Evolutionary conservation across 257 asterid species (phyloP).

Genomic region (Scutellaria barbata): DNA sequence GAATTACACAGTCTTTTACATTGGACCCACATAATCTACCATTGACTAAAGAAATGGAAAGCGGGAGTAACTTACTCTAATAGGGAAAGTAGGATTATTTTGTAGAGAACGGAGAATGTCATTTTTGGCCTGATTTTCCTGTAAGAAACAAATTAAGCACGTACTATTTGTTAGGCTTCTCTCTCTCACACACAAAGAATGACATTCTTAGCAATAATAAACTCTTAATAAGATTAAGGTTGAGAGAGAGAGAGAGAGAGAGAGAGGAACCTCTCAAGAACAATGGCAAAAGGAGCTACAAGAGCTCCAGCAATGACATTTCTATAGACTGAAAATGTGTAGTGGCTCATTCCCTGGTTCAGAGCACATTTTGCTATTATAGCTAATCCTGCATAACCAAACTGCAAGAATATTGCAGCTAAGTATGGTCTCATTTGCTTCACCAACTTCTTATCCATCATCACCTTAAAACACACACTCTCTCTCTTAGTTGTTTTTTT

Average conservation of each 20-base stretch:
- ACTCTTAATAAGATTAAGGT: too few relatives aligned
- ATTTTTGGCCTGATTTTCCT: slow-evolving; percentile 86
- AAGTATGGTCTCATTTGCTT: slow-evolving; percentile 53
- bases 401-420: slow-evolving; percentile 58
- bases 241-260: not conserved
- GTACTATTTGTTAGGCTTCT: too few relatives aligned
- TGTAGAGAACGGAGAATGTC: slow-evolving; percentile 60
- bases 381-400: slow-evolving; percentile 67
- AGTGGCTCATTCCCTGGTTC: slow-evolving; percentile 67
- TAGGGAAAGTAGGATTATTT: slow-evolving; percentile 61
- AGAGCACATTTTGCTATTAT: slow-evolving; percentile 71
- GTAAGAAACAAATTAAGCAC: slow-evolving; percentile 15
- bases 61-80: slow-evolving; percentile 58
- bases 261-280: slow-evolving; percentile 53
- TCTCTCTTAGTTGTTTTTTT: not conserved
- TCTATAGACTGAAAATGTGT: slow-evolving; percentile 60
- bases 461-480: not conserved
- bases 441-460: slow-evolving; percentile 35
- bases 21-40: too few relatives aligned
- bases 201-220: too few relatives aligned
- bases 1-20: too few relatives aligned
- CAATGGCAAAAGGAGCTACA: slow-evolving; percentile 70
- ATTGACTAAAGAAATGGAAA: not conserved
- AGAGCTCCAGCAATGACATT: slow-evolving; percentile 54
- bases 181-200: too few relatives aligned